A percentile compares a stretch with the other conserved stretches of the same genome.
These are phyloP conservation scores for Aspergillus bertholletiae DNA, from an alignment of 495 filamentous ascomycete species.

Conservation along the genomic window DNA sequence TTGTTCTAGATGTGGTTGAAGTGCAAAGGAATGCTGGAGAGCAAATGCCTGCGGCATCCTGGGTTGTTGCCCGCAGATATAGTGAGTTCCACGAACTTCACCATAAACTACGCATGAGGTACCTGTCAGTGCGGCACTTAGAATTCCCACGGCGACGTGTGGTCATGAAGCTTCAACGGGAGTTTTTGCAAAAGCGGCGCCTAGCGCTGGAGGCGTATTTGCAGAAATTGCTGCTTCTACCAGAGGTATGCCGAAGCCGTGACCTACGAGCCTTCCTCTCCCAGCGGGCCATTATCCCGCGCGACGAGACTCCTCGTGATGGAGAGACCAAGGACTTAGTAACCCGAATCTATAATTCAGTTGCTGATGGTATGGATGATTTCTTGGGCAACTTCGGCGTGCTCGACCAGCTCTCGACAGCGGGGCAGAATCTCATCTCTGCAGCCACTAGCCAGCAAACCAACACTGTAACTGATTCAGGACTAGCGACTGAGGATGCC, in stretches of 20 bases:
- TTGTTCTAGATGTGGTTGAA: conserved; percentile 68
- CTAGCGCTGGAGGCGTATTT: conserved; percentile 82
- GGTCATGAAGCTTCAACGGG: conserved; percentile 93
- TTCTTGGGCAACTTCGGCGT: conserved; percentile 93
- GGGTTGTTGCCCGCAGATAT: conserved; percentile 79
- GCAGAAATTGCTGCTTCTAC: conserved; percentile 74
- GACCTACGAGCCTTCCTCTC: conserved; percentile 93
- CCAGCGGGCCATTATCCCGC: conserved; percentile 71
- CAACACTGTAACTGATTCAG: conserved; percentile 31
- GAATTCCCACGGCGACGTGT: conserved; percentile 90
- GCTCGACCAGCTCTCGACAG: conserved; percentile 87
- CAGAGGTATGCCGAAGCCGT: conserved; percentile 89
- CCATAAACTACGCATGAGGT: conserved; percentile 77
- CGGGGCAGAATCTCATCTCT: conserved; percentile 88
- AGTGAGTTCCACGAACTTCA: conserved; percentile 97
- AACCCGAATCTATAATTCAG: conserved; percentile 89
- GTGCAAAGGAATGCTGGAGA: conserved; percentile 86
- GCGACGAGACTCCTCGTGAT: conserved; percentile 46
- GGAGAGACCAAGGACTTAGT: conserved; percentile 84
- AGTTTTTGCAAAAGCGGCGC: conserved; percentile 88
- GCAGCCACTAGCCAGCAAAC: conserved; percentile 70
- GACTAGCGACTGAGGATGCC: conserved; percentile 52
- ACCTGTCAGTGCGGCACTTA: conserved; percentile 79
- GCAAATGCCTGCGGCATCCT: conserved; percentile 80
- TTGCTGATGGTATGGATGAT: conserved; percentile 97